Base-by-base conservation (phyloP, 106 monocot genomes). In the Dendrobium officinale region DNA sequence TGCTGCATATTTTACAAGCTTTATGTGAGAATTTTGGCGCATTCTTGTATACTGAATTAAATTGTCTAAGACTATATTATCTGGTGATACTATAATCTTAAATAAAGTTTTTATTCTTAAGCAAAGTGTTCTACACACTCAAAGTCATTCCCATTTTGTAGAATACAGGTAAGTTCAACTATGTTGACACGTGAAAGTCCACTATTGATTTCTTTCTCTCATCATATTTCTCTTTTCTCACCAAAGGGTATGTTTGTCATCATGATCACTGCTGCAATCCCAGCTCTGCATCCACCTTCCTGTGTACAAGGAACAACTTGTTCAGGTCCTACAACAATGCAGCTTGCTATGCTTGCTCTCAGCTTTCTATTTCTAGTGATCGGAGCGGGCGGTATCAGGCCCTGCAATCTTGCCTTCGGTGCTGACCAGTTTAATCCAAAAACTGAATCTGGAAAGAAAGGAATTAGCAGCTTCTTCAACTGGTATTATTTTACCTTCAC, bases 381-480 rank as follows among this genome's bases (percentile, higher is more conserved):
- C 24, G 95, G 92, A 0, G 91, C 91, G 2, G 95, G 95, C 4
- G 95, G 95, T 16, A 87, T 95, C 75, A 79, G 95, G 17, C 92
- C 92, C 31, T 95, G 95, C 83, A 92, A 81, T 86, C 81, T 95
- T 8, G 84, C 95, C 42, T 95, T 95, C 42, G 95, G 92, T 16
- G 90, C 87, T 0, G 95, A 95, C 81, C 95, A 95, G 77, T 95
- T 95, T 81, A 72, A 95, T 68, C 87, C 91, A 6, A 24, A 76
- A 9, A 95, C 89, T 0, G 91, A 88, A 5, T 77, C 80, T 10
- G 92, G 92, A 5, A 73, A 72, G 78, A 80, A 79, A 11, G 92
- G 89, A 61, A 89, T 92, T 81, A 77, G 81, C 80, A 95, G 92
- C 88, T 95, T 95, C 90, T 92, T 95, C 92, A 95, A 92, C 82